phyloP scores from a whole-genome alignment of 2,329 filamentous ascomycete species.

The Ramichloridium luteum region DNA sequence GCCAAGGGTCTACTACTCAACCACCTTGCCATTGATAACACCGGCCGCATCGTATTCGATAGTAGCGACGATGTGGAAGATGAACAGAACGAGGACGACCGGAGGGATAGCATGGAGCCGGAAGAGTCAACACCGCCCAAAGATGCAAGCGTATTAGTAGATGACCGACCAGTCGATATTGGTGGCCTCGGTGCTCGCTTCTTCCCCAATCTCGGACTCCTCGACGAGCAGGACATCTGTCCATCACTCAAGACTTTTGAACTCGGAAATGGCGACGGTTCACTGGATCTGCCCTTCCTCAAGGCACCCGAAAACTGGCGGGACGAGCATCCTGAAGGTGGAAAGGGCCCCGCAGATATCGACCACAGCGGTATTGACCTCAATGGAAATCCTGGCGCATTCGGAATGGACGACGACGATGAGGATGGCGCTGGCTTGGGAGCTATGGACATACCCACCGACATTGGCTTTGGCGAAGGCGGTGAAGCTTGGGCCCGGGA shows the following conservation, averaged over 20 bases:
- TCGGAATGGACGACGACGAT: conserved; percentile 59
- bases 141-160: conserved; percentile 33
- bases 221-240: conserved; percentile 85
- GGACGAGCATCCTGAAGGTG: conserved; percentile 43
- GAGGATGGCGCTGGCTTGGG: conserved; percentile 60
- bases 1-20: conserved; percentile 92
- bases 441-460: conserved; percentile 45
- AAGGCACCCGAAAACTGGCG: conserved; percentile 76
- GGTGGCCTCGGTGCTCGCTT: conserved; percentile 62
- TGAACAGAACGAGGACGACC: conserved; percentile 27
- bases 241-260: conserved; percentile 91
- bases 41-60: conserved; percentile 92
- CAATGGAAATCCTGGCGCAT: conserved; percentile 36
- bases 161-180: conserved; percentile 68
- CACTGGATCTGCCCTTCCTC: conserved; percentile 82
- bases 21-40: conserved; percentile 86
- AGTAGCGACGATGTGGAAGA: conserved; percentile 76
- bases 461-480: conserved; percentile 85
- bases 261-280: conserved; percentile 71
- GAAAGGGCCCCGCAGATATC: conserved; percentile 45
- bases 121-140: conserved; percentile 33
- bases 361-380: conserved; percentile 32
- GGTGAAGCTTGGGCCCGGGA: conserved; percentile 92
- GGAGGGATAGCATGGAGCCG: conserved; percentile 29
- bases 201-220: conserved; percentile 63